Evolutionary conservation across 192 early-diverging fungal genomes (phyloP).

Genomic region (Linnemannia hyalina): DNA sequence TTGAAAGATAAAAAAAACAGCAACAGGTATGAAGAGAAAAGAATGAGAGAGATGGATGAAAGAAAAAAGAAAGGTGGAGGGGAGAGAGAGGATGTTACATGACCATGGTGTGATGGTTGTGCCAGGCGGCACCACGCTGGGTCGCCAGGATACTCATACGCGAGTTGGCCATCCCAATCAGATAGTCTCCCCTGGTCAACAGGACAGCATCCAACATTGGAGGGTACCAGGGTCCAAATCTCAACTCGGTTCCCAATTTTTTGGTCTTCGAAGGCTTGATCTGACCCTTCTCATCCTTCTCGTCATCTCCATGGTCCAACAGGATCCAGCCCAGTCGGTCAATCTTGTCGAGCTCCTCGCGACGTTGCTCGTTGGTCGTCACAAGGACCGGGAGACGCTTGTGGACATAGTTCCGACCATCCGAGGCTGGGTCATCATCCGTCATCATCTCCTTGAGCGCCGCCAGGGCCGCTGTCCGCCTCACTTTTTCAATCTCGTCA

Average conservation of each 20-base stretch:
- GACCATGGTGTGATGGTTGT: conserved; percentile 34
- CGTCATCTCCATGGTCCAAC: conserved; percentile 48
- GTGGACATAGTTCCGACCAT: conserved; percentile 6
- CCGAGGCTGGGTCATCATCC: background rate
- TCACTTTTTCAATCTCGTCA: conserved; percentile 35
- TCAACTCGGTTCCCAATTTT: conserved; percentile 27
- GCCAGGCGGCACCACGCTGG: conserved; percentile 36
- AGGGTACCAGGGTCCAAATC: conserved; percentile 37
- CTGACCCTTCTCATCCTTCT: conserved; percentile 13
- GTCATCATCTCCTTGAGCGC: background rate
- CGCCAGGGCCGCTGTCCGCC: conserved; percentile 6
- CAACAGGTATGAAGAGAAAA: background rate
- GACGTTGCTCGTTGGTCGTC: conserved; percentile 37
- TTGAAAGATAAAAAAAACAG: background rate
- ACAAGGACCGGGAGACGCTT: conserved; percentile 34
- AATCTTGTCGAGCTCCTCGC: conserved; percentile 30
- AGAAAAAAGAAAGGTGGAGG: background rate
- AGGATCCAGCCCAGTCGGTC: conserved; percentile 40
- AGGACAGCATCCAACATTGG: conserved; percentile 47
- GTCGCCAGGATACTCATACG: conserved; percentile 43
- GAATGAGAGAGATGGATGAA: background rate
- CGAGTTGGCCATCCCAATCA: conserved; percentile 47
- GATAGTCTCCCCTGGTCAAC: conserved; percentile 44
- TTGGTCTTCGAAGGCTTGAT: conserved; percentile 16
- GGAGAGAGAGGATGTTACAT: conserved; percentile 15